A percentile compares a stretch with the other conserved stretches of the same genome.
Evolutionary conservation across 371 early-diverging fungal species (phyloP).

Genomic region (Thermomucor indicae-seudaticae): DNA sequence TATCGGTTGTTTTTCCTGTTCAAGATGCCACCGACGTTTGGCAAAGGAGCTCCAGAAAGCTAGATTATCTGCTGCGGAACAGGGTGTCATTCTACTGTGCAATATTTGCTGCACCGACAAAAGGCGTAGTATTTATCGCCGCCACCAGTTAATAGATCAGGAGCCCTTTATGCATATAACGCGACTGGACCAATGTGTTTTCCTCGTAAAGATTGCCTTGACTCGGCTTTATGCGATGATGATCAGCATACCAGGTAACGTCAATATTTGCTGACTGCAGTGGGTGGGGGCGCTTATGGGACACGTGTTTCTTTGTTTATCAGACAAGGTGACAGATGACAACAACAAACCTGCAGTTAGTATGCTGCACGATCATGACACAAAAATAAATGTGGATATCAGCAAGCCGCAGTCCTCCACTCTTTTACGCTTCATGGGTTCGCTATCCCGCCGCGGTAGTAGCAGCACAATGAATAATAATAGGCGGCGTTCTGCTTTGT

Average conservation of each 20-base stretch:
- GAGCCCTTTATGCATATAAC: neutral
- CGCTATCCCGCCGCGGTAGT: neutral
- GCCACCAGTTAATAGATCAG: neutral
- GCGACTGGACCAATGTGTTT: conserved; percentile 75
- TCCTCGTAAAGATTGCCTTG: conserved; percentile 73
- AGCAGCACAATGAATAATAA: neutral
- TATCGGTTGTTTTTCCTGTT: conserved; percentile 65
- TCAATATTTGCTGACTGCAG: no score
- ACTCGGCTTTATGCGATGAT: conserved; percentile 61
- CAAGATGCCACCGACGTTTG: conserved; percentile 50
- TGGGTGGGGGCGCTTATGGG: no score
- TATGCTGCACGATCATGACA: conserved; percentile 11
- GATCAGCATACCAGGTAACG: conserved; percentile 47
- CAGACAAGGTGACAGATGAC: no score
- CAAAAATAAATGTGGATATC: conserved; percentile 6
- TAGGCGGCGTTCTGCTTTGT: neutral
- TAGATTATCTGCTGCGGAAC: conserved; percentile 26
- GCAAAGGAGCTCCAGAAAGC: conserved; percentile 44
- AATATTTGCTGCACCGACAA: conserved; percentile 21
- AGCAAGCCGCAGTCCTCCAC: conserved; percentile 2
- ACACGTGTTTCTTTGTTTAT: no score
- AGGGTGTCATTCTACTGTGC: conserved; percentile 42
- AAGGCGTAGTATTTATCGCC: no score
- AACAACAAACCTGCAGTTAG: no score
- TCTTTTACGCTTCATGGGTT: conserved; percentile 11